phyloP scores from a whole-genome alignment of 2,329 filamentous ascomycete species.

The Fusarium sp. region DNA sequence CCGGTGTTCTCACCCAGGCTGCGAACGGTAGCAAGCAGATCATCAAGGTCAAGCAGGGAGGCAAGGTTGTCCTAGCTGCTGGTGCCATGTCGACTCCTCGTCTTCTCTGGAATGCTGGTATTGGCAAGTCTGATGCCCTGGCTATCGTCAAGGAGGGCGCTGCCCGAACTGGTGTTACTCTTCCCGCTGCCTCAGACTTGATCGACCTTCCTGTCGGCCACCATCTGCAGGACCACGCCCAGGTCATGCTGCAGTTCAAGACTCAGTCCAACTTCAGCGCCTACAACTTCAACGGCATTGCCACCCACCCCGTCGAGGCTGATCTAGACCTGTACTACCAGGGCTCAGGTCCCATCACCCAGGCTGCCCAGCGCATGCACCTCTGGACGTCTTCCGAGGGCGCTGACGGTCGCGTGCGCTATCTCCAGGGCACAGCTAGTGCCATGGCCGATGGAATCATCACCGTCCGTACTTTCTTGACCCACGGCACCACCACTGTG shows the following conservation, averaged over 20 bases:
- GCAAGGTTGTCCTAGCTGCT: constrained; percentile 70
- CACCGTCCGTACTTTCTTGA: constrained; percentile 41
- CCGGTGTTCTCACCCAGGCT: constrained; percentile 69
- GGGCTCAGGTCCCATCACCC: constrained; percentile 43
- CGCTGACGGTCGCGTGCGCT: constrained; percentile 39
- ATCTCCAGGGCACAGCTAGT: constrained; percentile 42
- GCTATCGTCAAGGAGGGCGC: constrained; percentile 57
- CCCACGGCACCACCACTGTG: constrained; percentile 40
- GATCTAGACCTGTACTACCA: constrained; percentile 44
- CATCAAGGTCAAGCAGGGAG: constrained; percentile 43
- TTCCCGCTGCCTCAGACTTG: constrained; percentile 62
- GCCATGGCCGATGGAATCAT: constrained; percentile 42
- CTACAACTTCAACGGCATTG: constrained; percentile 43
- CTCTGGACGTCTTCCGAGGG: constrained; percentile 43
- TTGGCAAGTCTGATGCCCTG: constrained; percentile 70
- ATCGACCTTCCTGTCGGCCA: constrained; percentile 68
- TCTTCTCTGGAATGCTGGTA: constrained; percentile 57
- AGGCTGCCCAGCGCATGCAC: constrained; percentile 46
- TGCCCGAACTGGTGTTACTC: constrained; percentile 60
- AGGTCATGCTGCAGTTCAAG: constrained; percentile 50
- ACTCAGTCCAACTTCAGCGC: constrained; percentile 39
- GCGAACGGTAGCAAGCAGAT: constrained; percentile 58
- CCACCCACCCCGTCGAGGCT: constrained; percentile 16
- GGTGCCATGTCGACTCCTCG: constrained; percentile 59
- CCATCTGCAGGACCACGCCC: constrained; percentile 66